These are phyloP conservation scores for Xerocomellus amylosporus DNA, from an alignment of 768 basidiomycete species.

Conservation along the genomic window DNA sequence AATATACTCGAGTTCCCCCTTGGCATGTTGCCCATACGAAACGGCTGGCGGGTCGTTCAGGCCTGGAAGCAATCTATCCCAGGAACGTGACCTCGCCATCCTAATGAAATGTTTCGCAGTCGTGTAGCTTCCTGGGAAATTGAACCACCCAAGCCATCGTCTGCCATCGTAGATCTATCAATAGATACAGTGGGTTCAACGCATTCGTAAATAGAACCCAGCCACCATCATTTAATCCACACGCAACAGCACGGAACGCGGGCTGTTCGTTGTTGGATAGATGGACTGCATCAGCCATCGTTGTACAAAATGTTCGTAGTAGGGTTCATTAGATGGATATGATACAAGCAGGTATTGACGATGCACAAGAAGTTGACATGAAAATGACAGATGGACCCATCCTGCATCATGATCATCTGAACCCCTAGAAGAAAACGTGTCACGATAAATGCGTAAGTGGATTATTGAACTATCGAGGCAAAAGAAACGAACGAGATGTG, in stretches of 20 bases:
- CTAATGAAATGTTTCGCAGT: too few relatives aligned
- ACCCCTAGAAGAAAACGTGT: slow-evolving; percentile 12
- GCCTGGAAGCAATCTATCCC: too few relatives aligned
- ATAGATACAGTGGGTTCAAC: slow-evolving; percentile 14
- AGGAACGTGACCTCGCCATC: too few relatives aligned
- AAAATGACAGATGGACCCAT: slow-evolving; percentile 14
- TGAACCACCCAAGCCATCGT: too few relatives aligned
- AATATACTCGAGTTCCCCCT: too few relatives aligned
- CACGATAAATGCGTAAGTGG: slow-evolving; percentile 18
- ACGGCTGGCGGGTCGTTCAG: too few relatives aligned
- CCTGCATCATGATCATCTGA: slow-evolving; percentile 10
- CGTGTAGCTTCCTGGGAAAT: too few relatives aligned
- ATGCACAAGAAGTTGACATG: slow-evolving; percentile 17
- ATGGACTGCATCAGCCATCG: background rate
- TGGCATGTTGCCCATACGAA: too few relatives aligned
- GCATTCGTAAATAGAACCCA: too few relatives aligned
- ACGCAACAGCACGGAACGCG: background rate
- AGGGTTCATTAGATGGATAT: slow-evolving; percentile 17
- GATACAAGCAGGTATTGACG: slow-evolving; percentile 22
- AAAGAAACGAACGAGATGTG: slow-evolving; percentile 12
- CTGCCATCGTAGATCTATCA: too few relatives aligned
- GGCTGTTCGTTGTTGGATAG: background rate
- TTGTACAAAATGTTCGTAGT: background rate
- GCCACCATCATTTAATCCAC: background rate
- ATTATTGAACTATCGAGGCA: slow-evolving; percentile 10